Conservation (phyloP, 2,329 filamentous ascomycete genomes). For the Chrysoporthe austroafricana region DNA sequence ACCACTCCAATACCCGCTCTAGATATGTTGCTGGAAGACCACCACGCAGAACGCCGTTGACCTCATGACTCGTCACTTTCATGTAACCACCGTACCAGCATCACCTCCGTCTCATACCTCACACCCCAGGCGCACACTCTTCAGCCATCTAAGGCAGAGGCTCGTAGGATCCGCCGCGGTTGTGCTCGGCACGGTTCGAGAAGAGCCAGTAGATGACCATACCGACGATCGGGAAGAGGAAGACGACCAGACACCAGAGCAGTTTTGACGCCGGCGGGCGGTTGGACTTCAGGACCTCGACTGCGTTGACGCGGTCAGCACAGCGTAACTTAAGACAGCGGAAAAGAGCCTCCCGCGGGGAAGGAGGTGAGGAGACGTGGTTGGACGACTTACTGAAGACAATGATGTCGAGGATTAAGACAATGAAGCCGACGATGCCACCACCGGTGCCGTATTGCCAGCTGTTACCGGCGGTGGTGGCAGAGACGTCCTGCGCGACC, state of each 20-base stretch:
- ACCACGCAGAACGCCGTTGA: neutral
- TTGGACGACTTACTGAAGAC: conserved; percentile 57
- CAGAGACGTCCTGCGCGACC: conserved; percentile 42
- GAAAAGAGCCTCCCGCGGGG: neutral
- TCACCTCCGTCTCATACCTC: neutral
- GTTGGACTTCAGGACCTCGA: conserved; percentile 68
- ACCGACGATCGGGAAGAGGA: conserved; percentile 66
- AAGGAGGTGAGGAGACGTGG: no score
- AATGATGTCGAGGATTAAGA: conserved; percentile 65
- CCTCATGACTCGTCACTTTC: neutral
- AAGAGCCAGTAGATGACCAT: conserved; percentile 67
- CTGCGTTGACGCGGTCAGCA: conserved; percentile 42
- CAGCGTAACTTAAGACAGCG: neutral
- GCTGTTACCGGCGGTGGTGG: conserved; percentile 44
- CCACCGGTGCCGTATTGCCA: conserved; percentile 66
- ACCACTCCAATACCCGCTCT: neutral
- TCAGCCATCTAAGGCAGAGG: conserved; percentile 40
- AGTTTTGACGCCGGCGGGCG: conserved; percentile 61
- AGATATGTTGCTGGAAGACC: neutral
- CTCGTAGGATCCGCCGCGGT: conserved; percentile 58
- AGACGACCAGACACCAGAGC: conserved; percentile 65
- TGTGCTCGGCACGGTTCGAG: conserved; percentile 62
- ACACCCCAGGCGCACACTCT: neutral
- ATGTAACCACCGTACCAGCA: neutral
- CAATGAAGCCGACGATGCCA: conserved; percentile 63